Base-by-base conservation (phyloP, 192 early-diverging fungal species). In the Backusella australiensis region DNA sequence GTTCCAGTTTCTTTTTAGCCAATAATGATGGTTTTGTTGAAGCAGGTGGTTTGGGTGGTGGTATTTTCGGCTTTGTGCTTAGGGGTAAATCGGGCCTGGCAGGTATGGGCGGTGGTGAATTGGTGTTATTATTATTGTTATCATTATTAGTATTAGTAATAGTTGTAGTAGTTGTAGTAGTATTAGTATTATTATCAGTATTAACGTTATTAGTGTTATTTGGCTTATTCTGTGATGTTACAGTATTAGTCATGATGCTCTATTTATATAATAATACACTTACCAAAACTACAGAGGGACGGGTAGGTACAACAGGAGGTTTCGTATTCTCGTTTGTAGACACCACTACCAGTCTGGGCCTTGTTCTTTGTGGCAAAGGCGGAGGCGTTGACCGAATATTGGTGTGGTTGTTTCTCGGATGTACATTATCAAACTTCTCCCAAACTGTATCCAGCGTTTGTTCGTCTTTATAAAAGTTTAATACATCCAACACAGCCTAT, bases 381-480 rank as follows among this genome's bases (percentile, higher is more conserved):
- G 78, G 78, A 39, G 78, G 78, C 26, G 75, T 77, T 12, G 69
- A 34, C 53, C 46, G 19, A 63, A 63, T 26, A 17, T 21, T 39
- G 9, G 70, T 17, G 15, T 39, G 23, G 17, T 71, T 44, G 42
- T 71, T 71, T 44, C 41, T 44, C 6, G 79, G 74, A 29, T 75
- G 73, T 8, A 72, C 72, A 35, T 81, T 77, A n/a, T 73, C 76
- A 74, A 81, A 77, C 15, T 81, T 81, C 19, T 81, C 73, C 80
- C 80, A 81, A 46, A 81, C 80, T 21, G 56, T 39, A 59, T 81
- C 80, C 39, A 78, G 63, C 21, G 76, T 71, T 23, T 75, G 76
- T 42, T 73, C 71, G 46, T 95, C 94, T 70, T 89, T 89, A 85
- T 94, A 95, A 82, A 95, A 95, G 74, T 88, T 88, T 76, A 95